Evolutionary conservation across 1,284 basidiomycete genomes (phyloP), one percentile per base, ranked within the genome.

Genomic region (Sanghuangporus baumii): DNA sequence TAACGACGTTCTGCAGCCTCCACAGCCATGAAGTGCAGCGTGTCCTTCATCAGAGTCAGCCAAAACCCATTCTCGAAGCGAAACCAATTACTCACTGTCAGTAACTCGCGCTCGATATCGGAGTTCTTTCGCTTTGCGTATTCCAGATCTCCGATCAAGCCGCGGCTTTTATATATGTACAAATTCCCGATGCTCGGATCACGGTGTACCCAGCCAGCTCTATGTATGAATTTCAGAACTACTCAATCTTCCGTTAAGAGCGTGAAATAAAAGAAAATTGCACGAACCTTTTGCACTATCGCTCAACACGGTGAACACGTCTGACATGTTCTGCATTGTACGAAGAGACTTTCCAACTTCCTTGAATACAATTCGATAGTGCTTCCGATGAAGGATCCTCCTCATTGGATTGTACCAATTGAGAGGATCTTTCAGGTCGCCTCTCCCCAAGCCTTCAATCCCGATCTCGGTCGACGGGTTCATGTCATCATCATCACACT

Each of bases 81-180:
- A 31, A 31, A 31, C 26, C 11, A 41, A 12, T 11, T 2, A 23
- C 57, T 48, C 37, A 50, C 57, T 8, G 46, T 59, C 18, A 23
- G 46, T 14, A 50, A 6, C 12, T 43, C 36, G 31, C 20, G 43
- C 36, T 18, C 31, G 8, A 18, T n/a, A 18, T 31, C 26, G 1
- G 20, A 3, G 9, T 43, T 31, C 16, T n/a, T 37, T 26, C 26
- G 40, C 34, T 58, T 57, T 37, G 57, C 57, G n/a, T 48, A 59
- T 18, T 59, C 57, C 18, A 59, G 16, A 37, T 59, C 57, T 20
- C 57, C 57, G 12, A 59, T 26, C 12, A 59, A 26, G 6, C 57
- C 57, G 3, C 47, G 20, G 6, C 47, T 43, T 9, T 31, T 34
- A 26, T 26, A 50, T 16, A 34, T 26, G 46, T 59, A 50, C 37